These are phyloP conservation scores for Pisolithus thermaeus DNA, from an alignment of 1,284 basidiomycete species.

Conservation along the genomic window DNA sequence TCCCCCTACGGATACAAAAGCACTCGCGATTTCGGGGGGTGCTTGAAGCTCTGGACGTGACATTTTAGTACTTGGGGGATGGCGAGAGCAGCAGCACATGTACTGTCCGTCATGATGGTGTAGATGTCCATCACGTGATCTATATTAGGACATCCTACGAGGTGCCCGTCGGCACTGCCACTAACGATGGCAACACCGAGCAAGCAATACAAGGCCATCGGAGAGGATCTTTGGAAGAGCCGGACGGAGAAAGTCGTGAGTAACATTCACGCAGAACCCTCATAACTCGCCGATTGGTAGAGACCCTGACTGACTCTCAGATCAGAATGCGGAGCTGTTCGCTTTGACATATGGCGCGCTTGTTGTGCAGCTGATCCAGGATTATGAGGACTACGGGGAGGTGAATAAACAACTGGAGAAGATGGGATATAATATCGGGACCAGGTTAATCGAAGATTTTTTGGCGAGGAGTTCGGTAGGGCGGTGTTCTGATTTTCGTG, in stretches of 20 bases:
- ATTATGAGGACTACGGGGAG: slow-evolving; percentile 96
- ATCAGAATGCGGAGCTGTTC: slow-evolving; percentile 93
- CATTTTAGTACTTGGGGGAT: slow-evolving; percentile 35
- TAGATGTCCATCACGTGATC: slow-evolving; percentile 19
- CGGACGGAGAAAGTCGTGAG: slow-evolving; percentile 87
- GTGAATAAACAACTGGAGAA: slow-evolving; percentile 81
- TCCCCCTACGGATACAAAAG: neutral
- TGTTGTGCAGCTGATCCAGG: slow-evolving; percentile 97
- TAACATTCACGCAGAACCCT: slow-evolving; percentile 3
- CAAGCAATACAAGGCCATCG: slow-evolving; percentile 79
- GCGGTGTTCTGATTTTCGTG: slow-evolving; percentile 85
- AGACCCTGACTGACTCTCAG: slow-evolving; percentile 17
- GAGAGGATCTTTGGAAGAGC: slow-evolving; percentile 89
- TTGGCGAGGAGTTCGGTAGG: slow-evolving; percentile 85
- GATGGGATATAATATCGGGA: slow-evolving; percentile 99
- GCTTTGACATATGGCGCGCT: slow-evolving; percentile 96
- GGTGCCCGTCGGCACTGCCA: slow-evolving; percentile 3
- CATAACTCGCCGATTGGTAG: neutral
- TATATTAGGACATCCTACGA: slow-evolving; percentile 7
- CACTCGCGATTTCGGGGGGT: slow-evolving; percentile 89
- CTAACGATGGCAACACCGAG: slow-evolving; percentile 60
- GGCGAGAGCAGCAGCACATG: neutral
- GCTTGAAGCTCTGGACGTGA: slow-evolving; percentile 94
- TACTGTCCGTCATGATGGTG: neutral
- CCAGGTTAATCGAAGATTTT: slow-evolving; percentile 95